A percentile compares a stretch with the other conserved stretches of the same genome.
Evolutionary conservation across 371 early-diverging fungal species (phyloP).

Genomic region (Actinomucor elegans): DNA sequence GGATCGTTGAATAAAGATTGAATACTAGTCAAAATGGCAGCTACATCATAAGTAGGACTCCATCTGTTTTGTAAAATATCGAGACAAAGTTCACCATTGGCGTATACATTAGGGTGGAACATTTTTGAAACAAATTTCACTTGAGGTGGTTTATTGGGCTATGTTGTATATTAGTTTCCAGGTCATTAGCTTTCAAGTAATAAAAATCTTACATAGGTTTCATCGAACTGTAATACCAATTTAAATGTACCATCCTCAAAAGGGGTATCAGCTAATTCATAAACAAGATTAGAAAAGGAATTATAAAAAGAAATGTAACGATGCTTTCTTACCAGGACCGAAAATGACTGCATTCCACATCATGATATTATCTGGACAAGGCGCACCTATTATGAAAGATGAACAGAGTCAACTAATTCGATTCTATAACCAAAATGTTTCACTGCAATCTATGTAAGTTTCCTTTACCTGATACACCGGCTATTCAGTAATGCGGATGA

Average conservation of each 20-base stretch:
- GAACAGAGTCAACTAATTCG: too few species aligned
- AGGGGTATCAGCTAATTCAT: conserved; percentile 92
- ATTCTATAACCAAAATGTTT: background rate
- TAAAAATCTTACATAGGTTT: conserved; percentile 72
- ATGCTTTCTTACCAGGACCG: conserved; percentile 88
- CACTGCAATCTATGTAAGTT: background rate
- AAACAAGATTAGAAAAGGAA: too few species aligned
- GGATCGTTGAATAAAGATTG: conserved; percentile 98
- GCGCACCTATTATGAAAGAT: conserved; percentile 70
- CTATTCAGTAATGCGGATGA: too few species aligned
- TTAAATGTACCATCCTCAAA: conserved; percentile 99
- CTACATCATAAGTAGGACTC: conserved; percentile 97
- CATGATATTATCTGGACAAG: conserved; percentile 94
- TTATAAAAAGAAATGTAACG: background rate
- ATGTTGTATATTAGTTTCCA: background rate
- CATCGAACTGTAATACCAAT: conserved; percentile 93
- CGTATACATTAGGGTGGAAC: conserved; percentile 99
- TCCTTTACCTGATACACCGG: conserved; percentile 49
- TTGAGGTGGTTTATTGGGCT: conserved; percentile 98
- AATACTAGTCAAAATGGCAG: conserved; percentile 95
- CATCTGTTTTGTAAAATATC: conserved; percentile 99
- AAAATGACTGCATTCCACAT: conserved; percentile 98
- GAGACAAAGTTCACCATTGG: conserved; percentile 97
- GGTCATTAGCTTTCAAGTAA: background rate
- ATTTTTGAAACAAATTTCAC: conserved; percentile 96